Evolutionary conservation across 1,284 basidiomycete species (phyloP), one percentile per base, ranked within the genome.

Genomic region (Filobasidium uniguttulatum): DNA sequence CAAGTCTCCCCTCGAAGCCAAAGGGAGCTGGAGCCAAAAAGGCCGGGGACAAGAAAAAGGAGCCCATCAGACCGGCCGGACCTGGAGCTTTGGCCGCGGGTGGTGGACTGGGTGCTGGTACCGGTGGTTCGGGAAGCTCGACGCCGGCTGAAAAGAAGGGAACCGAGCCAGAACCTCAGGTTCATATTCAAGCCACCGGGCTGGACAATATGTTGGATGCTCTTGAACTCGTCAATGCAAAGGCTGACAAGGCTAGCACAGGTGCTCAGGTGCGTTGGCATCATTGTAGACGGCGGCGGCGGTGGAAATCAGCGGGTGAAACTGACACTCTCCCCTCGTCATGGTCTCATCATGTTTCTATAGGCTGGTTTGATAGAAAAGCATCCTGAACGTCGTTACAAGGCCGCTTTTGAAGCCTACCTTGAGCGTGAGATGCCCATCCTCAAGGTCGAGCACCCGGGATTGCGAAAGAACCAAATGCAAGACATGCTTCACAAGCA

Each of bases 151-250:
- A n/a, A n/a, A 51, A 55, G 43, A 17, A 58, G 54, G 47, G 46
- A 19, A 40, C 38, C 1, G 49, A 63, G 30, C 53, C 53, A n/a
- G 71, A 72, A 53, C 73, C 76, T 52, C 68, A 76, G 9, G 79
- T 85, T 66, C 81, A 80, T 61, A 86, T 78, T 66, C 68, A 78
- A 10, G 93, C 91, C 5, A 83, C 82, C 19, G 91, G 89, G 12
- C 77, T 97, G 49, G 91, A 98, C 63, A 85, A 90, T 63, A 89
- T 88, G 8, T 68, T 98, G 44, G 91, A 94, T 68, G 76, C 94
- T 53, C 70, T 97, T 59, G 82, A 85, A 53, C 75, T 93, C 2
- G 88, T 93, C 10, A 93, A 80, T 46, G 85, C 86, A 7, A 89
- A 85, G 74, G 82, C 80, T 73, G 90, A 96, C 68, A 94, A 91